Base-by-base conservation (phyloP, 2,329 filamentous ascomycete genomes). In the Alternaria triticina region DNA sequence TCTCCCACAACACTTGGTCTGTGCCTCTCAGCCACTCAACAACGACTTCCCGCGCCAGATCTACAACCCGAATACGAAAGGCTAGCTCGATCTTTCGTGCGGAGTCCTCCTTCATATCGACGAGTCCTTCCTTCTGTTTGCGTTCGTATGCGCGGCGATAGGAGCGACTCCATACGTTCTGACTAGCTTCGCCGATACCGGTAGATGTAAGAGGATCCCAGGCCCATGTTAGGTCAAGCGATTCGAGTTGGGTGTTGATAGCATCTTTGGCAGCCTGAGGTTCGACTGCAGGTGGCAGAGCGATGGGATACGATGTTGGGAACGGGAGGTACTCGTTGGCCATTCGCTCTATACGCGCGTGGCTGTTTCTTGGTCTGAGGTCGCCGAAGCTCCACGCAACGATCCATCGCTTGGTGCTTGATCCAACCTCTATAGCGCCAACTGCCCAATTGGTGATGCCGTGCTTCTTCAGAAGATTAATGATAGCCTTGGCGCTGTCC, bases 321-420 rank as follows among this genome's bases (percentile, higher is more conserved):
- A 85, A 85, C 0, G 87, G 86, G 6, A 88, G 76, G 11, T 85
- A 76, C 22, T 83, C 80, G 67, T 86, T 86, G 3, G 83, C 82
- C 9, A 87, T 80, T 13, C 76, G 82, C 5, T 71, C 70, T 12
- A 72, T 65, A 6, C 76, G 70, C 7, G 73, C 74, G 13, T 77
- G 66, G 23, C 68, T 65, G 77, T 85, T 84, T 5, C 82, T 77
- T 3, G 94, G 93, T 49, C 94, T 84, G 74, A 87, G 83, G 55
- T 87, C 83, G 2, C 83, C 82, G 81, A 93, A 97, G 72, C 91
- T 96, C 96, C 96, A 99, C 0, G 87, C 96, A 3, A 98, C 81
- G 2, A 90, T 93, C 94, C 95, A 98, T 17, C 96, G 84, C 56
- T 90, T 88, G 28, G 96, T 98, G 75, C 89, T 91, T 50, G 82